phyloP scores from a whole-genome alignment of 176 grass and related monocot species.

The Hyparrhenia diplandra region DNA sequence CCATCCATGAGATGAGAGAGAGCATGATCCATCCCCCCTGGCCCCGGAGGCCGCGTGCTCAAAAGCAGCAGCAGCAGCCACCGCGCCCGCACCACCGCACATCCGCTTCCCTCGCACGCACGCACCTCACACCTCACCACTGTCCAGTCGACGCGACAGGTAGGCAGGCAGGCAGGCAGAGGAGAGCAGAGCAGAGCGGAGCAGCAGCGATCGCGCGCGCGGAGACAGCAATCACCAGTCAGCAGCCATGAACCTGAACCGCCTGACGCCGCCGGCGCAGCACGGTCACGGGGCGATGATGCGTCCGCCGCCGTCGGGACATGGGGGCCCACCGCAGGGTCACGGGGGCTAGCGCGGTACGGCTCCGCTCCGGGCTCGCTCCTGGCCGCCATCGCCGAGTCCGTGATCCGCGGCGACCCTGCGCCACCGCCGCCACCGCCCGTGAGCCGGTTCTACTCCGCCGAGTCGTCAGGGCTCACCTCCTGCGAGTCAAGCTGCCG shows the following conservation, averaged over 20 bases:
- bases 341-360: slow-evolving; percentile 56
- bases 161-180: neutral
- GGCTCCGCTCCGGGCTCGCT: slow-evolving; percentile 74
- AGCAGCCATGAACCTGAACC: slow-evolving; percentile 34
- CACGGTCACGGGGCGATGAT: slow-evolving; percentile 30
- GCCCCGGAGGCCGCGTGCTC: neutral
- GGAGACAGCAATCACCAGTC: too few relatives aligned
- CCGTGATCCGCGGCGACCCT: slow-evolving; percentile 31
- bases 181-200: neutral
- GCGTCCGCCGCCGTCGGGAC: neutral
- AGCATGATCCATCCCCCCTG: neutral
- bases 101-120: neutral
- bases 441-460: slow-evolving; percentile 48
- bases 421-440: slow-evolving; percentile 5
- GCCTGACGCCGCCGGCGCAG: slow-evolving; percentile 14
- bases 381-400: slow-evolving; percentile 53
- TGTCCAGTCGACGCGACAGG: neutral
- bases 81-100: neutral
- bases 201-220: neutral
- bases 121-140: too few relatives aligned
- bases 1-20: neutral
- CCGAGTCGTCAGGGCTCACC: slow-evolving; percentile 51
- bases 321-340: neutral
- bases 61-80: neutral
- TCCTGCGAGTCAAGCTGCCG: slow-evolving; percentile 77